Evolutionary conservation across 2,329 filamentous ascomycete genomes (phyloP).

Genomic region (Aspergillus sojae): DNA sequence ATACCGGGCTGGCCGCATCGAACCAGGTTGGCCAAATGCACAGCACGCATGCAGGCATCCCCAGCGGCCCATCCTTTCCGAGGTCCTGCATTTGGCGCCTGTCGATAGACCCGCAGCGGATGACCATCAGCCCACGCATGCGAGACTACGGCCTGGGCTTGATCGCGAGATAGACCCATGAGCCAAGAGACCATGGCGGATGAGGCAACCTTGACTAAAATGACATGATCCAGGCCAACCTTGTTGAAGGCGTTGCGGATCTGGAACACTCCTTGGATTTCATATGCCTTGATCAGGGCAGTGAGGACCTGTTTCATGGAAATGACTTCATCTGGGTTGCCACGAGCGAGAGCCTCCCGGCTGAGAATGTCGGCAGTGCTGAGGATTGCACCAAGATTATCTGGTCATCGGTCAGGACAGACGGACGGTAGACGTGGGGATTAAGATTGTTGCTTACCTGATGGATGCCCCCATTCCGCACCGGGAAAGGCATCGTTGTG

Average conservation of each 20-base stretch:
- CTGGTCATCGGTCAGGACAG: conserved; percentile 12
- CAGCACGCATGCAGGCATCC: conserved; percentile 45
- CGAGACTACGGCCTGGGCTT: conserved; percentile 40
- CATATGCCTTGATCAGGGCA: conserved; percentile 46
- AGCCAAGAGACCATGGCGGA: conserved; percentile 43
- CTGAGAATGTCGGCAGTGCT: conserved; percentile 31
- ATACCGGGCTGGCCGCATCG: not conserved
- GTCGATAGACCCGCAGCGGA: conserved; percentile 39
- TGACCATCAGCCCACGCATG: conserved; percentile 46
- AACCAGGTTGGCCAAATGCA: conserved; percentile 34
- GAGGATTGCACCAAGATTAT: conserved; percentile 45
- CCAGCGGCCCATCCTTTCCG: conserved; percentile 49
- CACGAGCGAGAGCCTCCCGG: not conserved
- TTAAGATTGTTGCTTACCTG: conserved; percentile 6
- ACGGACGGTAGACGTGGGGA: not conserved
- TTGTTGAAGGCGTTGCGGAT: conserved; percentile 42
- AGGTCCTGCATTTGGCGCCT: conserved; percentile 37
- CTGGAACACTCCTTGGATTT: conserved; percentile 46
- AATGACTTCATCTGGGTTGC: not conserved
- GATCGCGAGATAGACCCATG: conserved; percentile 34
- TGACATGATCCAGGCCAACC: conserved; percentile 45
- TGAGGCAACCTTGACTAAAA: conserved; percentile 47
- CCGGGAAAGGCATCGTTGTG: conserved; percentile 47
- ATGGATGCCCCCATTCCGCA: conserved; percentile 49
- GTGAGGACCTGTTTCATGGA: conserved; percentile 24